These are phyloP conservation scores for Penicillium brasilianum DNA, from an alignment of 2,329 filamentous ascomycete genomes.

Conservation along the genomic window DNA sequence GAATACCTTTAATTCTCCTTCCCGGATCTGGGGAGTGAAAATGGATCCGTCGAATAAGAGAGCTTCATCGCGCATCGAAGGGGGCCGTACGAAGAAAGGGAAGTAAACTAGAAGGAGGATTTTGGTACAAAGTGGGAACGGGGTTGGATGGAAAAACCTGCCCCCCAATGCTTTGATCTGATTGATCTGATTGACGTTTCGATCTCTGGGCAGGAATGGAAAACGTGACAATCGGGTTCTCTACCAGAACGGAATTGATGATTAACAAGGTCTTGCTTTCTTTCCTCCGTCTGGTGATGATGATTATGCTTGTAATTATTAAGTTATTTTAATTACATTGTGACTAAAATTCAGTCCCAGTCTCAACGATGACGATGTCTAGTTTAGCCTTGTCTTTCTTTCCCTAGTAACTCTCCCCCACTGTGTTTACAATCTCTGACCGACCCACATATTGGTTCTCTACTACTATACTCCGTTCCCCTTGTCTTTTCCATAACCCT, in stretches of 20 bases:
- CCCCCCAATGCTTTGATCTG: constrained; percentile 17
- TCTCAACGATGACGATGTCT: constrained; percentile 3
- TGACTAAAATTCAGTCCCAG: neutral
- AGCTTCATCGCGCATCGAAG: neutral
- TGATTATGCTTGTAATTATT: neutral
- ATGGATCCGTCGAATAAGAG: constrained; percentile 27
- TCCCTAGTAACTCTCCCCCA: neutral
- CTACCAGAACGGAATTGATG: constrained; percentile 18
- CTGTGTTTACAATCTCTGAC: constrained; percentile 6
- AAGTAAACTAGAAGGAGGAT: constrained; percentile 4
- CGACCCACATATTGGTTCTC: constrained; percentile 4
- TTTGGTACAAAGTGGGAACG: neutral
- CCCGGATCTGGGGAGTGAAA: constrained; percentile 22
- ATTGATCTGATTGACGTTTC: constrained; percentile 17
- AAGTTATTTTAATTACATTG: neutral
- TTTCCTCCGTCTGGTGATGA: neutral
- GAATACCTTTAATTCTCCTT: too few species aligned
- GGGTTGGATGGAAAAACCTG: constrained; percentile 12
- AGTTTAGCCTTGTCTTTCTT: constrained; percentile 5
- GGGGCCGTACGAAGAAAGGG: neutral
- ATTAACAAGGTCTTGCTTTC: constrained; percentile 4
- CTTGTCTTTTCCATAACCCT: constrained; percentile 25
- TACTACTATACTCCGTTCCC: constrained; percentile 12
- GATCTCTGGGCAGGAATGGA: constrained; percentile 13
- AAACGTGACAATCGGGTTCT: constrained; percentile 23